A percentile compares a stretch with the other conserved stretches of the same genome.
Evolutionary conservation across 2,329 filamentous ascomycete genomes (phyloP).

Genomic region (Alternaria arbusti): DNA sequence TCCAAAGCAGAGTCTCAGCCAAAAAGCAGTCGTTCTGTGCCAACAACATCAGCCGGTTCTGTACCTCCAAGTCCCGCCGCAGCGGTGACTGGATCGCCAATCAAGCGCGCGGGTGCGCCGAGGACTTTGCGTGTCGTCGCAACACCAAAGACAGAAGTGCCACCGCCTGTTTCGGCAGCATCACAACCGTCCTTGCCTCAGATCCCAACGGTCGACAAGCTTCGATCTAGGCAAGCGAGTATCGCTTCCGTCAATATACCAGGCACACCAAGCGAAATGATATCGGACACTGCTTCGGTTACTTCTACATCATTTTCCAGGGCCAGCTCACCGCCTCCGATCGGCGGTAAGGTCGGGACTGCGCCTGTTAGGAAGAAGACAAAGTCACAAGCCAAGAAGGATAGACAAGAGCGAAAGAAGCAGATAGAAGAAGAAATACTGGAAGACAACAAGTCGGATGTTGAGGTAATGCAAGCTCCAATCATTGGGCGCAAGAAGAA

Average conservation of each 20-base stretch:
- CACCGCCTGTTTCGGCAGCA: conserved; percentile 49
- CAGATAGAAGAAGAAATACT: conserved; percentile 67
- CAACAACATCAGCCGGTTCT: conserved; percentile 55
- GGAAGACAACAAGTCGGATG: conserved; percentile 55
- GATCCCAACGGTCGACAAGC: conserved; percentile 47
- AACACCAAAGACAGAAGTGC: conserved; percentile 67
- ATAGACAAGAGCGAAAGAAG: conserved; percentile 66
- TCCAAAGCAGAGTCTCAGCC: conserved; percentile 31
- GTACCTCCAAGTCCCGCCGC: conserved; percentile 61
- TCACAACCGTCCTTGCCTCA: conserved; percentile 41
- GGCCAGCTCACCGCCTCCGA: conserved; percentile 69
- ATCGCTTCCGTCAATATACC: conserved; percentile 67
- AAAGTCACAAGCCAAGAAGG: conserved; percentile 80
- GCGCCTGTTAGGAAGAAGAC: conserved; percentile 73
- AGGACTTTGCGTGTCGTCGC: conserved; percentile 75
- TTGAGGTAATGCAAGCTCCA: conserved; percentile 67
- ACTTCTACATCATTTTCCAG: conserved; percentile 75
- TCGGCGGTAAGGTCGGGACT: conserved; percentile 69
- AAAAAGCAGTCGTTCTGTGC: conserved; percentile 33
- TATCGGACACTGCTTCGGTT: conserved; percentile 79
- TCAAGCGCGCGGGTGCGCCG: conserved; percentile 54
- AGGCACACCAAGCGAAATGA: conserved; percentile 76
- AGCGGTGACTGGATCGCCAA: conserved; percentile 54
- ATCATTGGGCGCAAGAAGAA: conserved; percentile 85
- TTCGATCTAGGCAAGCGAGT: conserved; percentile 59